A percentile compares a stretch with the other conserved stretches of the same genome.
Evolutionary conservation across 768 basidiomycete species (phyloP).

Genomic region (Cystobasidium ongulense): DNA sequence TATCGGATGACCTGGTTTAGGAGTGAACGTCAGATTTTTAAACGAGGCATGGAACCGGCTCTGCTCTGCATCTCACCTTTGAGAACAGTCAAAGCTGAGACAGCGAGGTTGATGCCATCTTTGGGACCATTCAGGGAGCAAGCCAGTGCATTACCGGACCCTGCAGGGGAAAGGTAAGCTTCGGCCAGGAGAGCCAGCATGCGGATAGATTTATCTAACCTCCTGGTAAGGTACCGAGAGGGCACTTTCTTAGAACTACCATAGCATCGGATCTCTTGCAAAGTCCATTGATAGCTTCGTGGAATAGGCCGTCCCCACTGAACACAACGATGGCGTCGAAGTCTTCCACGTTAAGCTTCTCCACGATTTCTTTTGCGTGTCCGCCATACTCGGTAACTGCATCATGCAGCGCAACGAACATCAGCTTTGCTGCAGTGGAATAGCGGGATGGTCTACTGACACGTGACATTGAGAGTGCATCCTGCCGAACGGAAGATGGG

Average conservation of each 20-base stretch:
- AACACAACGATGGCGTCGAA: conserved; percentile 67
- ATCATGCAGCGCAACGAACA: background rate
- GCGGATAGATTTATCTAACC: conserved; percentile 28
- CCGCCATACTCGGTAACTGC: conserved; percentile 58
- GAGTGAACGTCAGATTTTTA: too few relatives aligned
- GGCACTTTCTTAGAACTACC: conserved; percentile 47
- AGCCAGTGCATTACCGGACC: conserved; percentile 69
- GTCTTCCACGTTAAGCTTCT: conserved; percentile 51
- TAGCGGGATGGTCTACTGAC: conserved; percentile 49
- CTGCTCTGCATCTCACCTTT: conserved; percentile 59
- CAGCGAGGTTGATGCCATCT: conserved; percentile 63
- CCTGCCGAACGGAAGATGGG: conserved; percentile 64
- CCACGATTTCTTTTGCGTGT: conserved; percentile 62
- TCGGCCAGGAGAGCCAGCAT: conserved; percentile 21
- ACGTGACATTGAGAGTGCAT: conserved; percentile 56
- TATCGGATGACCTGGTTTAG: conserved; percentile 63
- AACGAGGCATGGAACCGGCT: too few relatives aligned
- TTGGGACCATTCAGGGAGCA: conserved; percentile 65
- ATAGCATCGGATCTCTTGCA: conserved; percentile 57
- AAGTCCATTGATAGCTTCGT: conserved; percentile 77
- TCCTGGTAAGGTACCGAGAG: conserved; percentile 69
- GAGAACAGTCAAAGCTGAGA: conserved; percentile 66
- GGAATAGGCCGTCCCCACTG: conserved; percentile 74
- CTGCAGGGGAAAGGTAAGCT: conserved; percentile 42
- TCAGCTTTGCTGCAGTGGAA: background rate